Conservation (phyloP, 148 eudicot genomes). For the Heliamphora exappendiculata region DNA sequence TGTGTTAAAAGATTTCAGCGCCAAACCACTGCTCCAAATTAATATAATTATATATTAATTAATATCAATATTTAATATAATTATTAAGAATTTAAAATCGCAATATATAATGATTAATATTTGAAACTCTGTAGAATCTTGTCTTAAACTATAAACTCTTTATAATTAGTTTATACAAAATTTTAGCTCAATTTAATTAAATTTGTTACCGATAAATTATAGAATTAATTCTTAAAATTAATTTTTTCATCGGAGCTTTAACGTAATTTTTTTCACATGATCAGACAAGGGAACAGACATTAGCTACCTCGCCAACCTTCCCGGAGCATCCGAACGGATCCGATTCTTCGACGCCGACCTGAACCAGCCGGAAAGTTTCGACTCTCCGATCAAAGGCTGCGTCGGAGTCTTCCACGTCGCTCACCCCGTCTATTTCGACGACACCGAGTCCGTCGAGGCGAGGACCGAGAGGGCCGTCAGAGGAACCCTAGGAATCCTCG, state of each 20-base stretch:
- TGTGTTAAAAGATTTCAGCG: too few species aligned
- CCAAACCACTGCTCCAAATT: too few species aligned
- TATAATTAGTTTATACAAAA: too few species aligned
- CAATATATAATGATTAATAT: too few species aligned
- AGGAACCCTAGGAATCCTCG: conserved; percentile 22
- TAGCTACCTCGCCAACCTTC: conserved; percentile 40
- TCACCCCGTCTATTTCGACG: conserved; percentile 28
- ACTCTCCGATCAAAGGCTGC: conserved; percentile 36
- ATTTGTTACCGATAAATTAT: too few species aligned
- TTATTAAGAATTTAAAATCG: too few species aligned
- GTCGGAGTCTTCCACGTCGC: conserved; percentile 39
- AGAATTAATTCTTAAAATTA: too few species aligned
- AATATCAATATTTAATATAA: too few species aligned
- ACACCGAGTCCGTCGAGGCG: conserved; percentile 27
- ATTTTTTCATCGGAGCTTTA: background rate
- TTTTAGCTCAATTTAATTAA: too few species aligned
- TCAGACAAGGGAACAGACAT: conserved; percentile 27
- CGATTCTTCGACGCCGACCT: conserved; percentile 32
- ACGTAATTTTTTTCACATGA: background rate
- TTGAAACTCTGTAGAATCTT: too few species aligned
- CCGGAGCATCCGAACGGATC: conserved; percentile 35
- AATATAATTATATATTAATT: too few species aligned
- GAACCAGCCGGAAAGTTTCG: conserved; percentile 26
- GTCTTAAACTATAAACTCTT: too few species aligned
- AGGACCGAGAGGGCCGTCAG: conserved; percentile 20